phyloP scores from a whole-genome alignment of 148 eudicot species.

The Diospyros kaki region DNA sequence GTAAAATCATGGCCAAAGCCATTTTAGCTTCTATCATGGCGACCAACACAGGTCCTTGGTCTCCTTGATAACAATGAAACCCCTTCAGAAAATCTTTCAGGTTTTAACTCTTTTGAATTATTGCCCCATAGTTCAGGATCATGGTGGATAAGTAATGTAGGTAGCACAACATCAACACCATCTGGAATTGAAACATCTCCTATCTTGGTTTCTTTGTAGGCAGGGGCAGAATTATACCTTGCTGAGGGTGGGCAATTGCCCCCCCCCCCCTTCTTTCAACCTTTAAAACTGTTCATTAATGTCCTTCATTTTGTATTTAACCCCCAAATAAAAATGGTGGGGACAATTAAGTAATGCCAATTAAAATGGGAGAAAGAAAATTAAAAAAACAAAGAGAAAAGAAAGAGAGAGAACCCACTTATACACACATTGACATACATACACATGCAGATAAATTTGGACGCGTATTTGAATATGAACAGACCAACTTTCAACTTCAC shows the following conservation, averaged over 20 bases:
- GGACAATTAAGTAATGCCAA: slow-evolving; percentile 10
- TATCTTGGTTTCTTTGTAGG: slow-evolving; percentile 32
- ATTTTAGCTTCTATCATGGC: slow-evolving; percentile 14
- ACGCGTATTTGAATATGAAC: too few species aligned
- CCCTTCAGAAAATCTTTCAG: slow-evolving; percentile 47
- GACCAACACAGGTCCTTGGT: slow-evolving; percentile 44
- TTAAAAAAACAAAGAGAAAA: too few species aligned
- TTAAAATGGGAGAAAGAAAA: too few species aligned
- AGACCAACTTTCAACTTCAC: too few species aligned
- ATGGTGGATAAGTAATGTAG: slow-evolving; percentile 40
- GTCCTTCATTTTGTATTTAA: slow-evolving; percentile 47
- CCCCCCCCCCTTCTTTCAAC: slow-evolving; percentile 53
- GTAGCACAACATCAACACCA: slow-evolving; percentile 41
- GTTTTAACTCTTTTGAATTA: slow-evolving; percentile 43
- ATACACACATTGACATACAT: too few species aligned
- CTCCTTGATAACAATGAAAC: slow-evolving; percentile 42
- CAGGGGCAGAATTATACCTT: too few species aligned
- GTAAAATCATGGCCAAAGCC: slow-evolving; percentile 43
- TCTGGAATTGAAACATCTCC: slow-evolving; percentile 37
- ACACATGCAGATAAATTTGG: too few species aligned
- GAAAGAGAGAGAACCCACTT: too few species aligned
- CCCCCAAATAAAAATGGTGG: slow-evolving; percentile 16
- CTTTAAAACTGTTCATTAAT: too few species aligned
- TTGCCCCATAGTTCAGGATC: slow-evolving; percentile 50
- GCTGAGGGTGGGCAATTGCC: slow-evolving; percentile 34